These are phyloP conservation scores for Pyrrhoderma lamaoense DNA, from an alignment of 1,284 basidiomycete genomes.

Conservation along the genomic window DNA sequence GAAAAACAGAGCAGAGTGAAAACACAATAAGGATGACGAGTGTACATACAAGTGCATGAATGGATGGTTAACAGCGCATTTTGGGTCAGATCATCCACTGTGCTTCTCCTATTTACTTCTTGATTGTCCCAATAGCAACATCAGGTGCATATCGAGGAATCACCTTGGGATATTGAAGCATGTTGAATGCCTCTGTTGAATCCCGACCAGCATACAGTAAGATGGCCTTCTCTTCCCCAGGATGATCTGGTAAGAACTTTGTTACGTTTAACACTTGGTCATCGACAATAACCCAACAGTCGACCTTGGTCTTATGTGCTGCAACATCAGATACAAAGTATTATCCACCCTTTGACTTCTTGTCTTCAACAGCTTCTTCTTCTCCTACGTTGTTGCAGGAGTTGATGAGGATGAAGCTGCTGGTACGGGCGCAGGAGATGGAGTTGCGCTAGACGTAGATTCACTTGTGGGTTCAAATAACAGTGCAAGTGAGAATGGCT, in stretches of 20 bases:
- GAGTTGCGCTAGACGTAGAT: constrained; percentile 14
- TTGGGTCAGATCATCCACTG: no score
- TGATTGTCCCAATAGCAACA: constrained; percentile 53
- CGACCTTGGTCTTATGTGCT: constrained; percentile 86
- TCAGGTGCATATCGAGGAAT: constrained; percentile 77
- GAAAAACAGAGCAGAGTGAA: no score
- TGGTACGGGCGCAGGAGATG: constrained; percentile 23
- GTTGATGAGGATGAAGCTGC: constrained; percentile 23
- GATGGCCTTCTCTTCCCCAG: constrained; percentile 89
- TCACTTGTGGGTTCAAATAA: constrained; percentile 18
- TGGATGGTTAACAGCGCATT: no score
- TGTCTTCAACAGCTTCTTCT: constrained; percentile 19
- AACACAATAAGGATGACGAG: no score
- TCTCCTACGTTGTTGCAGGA: constrained; percentile 15
- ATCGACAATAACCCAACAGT: constrained; percentile 86
- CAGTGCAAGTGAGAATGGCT: constrained; percentile 12
- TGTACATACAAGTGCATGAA: no score
- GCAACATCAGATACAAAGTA: constrained; percentile 76
- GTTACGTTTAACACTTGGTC: constrained; percentile 86
- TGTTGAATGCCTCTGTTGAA: constrained; percentile 91
- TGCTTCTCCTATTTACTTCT: constrained; percentile 12
- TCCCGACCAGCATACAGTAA: constrained; percentile 88
- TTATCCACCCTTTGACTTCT: constrained; percentile 26
- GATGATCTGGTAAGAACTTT: constrained; percentile 79
- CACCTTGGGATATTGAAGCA: constrained; percentile 78